These are phyloP conservation scores for Gomphus bonarii DNA, from an alignment of 1,284 basidiomycete species.

Conservation along the genomic window DNA sequence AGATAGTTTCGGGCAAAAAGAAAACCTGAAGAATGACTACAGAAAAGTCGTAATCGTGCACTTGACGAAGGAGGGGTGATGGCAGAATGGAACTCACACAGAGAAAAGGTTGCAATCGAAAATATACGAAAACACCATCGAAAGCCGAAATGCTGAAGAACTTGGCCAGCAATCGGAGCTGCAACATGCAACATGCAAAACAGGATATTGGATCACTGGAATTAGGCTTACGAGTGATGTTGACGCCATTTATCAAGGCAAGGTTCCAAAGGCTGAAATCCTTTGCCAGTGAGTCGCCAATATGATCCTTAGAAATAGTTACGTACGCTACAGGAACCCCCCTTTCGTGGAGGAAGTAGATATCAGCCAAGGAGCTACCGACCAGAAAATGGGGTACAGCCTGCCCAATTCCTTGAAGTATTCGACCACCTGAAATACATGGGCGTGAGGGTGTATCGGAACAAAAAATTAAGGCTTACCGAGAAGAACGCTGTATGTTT, in stretches of 20 bases:
- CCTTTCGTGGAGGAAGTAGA: conserved; percentile 18
- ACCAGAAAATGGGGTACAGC: conserved; percentile 24
- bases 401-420: conserved; percentile 25
- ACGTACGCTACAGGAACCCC: conserved; percentile 7
- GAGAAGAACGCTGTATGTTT: conserved; percentile 15
- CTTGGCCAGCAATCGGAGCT: conserved; percentile 16
- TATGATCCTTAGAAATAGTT: background rate
- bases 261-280: conserved; percentile 15
- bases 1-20: conserved; percentile 6
- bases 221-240: conserved; percentile 15
- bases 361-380: conserved; percentile 16
- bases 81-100: conserved; percentile 10
- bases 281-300: background rate
- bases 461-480: background rate
- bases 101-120: conserved; percentile 13
- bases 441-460: background rate
- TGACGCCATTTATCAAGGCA: conserved; percentile 17
- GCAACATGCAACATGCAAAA: background rate
- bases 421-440: conserved; percentile 12
- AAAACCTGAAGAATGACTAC: conserved; percentile 8
- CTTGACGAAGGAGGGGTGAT: no score
- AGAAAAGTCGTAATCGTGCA: background rate
- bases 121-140: conserved; percentile 17
- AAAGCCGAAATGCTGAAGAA: conserved; percentile 16
- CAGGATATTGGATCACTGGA: background rate